These are phyloP conservation scores for Populus hybrid DNA, from an alignment of 441 rosid species.

Conservation along the genomic window DNA sequence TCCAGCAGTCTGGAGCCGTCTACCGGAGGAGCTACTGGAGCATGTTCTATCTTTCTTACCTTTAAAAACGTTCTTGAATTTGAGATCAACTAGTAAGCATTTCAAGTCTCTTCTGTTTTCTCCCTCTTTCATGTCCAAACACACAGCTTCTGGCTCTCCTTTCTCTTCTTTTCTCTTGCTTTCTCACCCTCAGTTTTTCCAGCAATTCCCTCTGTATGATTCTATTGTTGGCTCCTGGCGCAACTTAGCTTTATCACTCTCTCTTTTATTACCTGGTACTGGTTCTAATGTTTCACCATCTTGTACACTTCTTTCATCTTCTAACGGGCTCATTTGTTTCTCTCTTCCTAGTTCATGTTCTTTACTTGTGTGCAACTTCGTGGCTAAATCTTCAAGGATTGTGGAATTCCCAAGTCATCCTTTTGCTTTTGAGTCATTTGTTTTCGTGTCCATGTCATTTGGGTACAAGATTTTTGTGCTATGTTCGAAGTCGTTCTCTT, in stretches of 20 bases:
- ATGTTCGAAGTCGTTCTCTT: constrained; percentile 30
- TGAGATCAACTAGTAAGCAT: constrained; percentile 61
- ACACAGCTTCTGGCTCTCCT: constrained; percentile 35
- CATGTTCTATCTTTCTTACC: constrained; percentile 57
- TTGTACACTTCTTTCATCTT: constrained; percentile 45
- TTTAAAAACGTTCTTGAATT: constrained; percentile 43
- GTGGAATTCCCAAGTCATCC: constrained; percentile 58
- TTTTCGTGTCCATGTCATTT: constrained; percentile 45
- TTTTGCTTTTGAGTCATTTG: constrained; percentile 53
- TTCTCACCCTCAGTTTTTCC: constrained; percentile 66
- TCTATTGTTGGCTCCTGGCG: constrained; percentile 52
- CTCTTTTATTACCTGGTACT: constrained; percentile 32
- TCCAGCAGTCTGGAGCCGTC: constrained; percentile 65
- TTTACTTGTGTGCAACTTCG: constrained; percentile 58
- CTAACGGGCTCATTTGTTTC: constrained; percentile 68
- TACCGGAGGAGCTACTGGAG: constrained; percentile 69
- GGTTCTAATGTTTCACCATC: constrained; percentile 20
- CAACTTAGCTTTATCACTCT: constrained; percentile 36
- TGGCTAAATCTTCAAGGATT: constrained; percentile 55
- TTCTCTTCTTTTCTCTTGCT: constrained; percentile 69
- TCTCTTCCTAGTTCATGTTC: constrained; percentile 47
- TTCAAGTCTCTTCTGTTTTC: constrained; percentile 55
- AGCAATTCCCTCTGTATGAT: constrained; percentile 58
- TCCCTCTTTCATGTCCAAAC: constrained; percentile 54
- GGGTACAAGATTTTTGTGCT: constrained; percentile 61